Base-by-base conservation (phyloP, 1,139 yeast genomes). In the Petasospora rhodanensis region DNA sequence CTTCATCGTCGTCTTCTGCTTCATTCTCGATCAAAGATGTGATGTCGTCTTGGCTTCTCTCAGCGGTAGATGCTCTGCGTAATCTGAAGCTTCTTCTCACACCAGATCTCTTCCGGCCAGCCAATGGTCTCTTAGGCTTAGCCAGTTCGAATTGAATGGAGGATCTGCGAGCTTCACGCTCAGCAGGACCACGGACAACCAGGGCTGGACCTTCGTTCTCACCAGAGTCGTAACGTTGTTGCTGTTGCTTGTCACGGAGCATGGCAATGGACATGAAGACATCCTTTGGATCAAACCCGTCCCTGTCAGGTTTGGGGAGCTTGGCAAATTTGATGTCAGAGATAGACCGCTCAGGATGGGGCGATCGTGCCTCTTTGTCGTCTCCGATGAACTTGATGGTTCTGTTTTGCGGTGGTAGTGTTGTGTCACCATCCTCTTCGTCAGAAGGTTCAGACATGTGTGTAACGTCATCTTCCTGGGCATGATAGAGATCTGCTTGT, bases 261-360 rank as follows among this genome's bases (percentile, higher is more conserved):
- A 85, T 77, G 32, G 85, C 79, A 45, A 86, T 81, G 2, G 95
- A 85, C 60, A 81, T 69, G 52, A 68, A 80, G 79, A 87, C 80
- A 52, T 87, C 96, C 32, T 82, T 76, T 1, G 96, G 96, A 21
- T 79, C 79, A 9, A 83, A 64, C 24, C 79, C 79, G 15, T 66
- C 63, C 14, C 68, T 60, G 18, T 73, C 51, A 5, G 39, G 35
- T 26, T 59, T 58, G 0, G 78, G 79, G 21, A 70, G 53, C 23
- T 53, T 54, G 1, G 58, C 70, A 50, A 68, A 67, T 28, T 53
- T 61, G 37, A 66, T 65, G 17, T 23, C 18, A 1, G 26, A 11
- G 3, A 12, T 9, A 5, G 24, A 18, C 4, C 8, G 4, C 6
- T 18, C 23, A 8, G 32, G 19, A 6, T 19, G n/a, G n/a, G n/a